Percentiles rank a stretch among this genome's conserved stretches.
phyloP scores from a whole-genome alignment of 2,329 filamentous ascomycete species.

The Pseudogymnoascus sp. region DNA sequence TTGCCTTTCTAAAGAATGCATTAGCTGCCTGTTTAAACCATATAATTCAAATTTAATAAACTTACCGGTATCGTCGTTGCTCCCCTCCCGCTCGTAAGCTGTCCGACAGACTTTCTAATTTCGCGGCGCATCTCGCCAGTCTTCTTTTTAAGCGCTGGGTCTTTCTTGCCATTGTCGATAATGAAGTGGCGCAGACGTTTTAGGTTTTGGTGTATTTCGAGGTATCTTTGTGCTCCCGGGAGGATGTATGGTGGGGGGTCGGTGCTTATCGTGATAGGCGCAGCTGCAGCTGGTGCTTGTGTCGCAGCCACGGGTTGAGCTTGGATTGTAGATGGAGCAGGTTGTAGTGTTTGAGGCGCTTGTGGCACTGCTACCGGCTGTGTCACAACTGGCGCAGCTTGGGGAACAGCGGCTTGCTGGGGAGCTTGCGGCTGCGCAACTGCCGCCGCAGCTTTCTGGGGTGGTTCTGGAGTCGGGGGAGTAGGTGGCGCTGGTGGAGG shows the following conservation, averaged over 20 bases:
- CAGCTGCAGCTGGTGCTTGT: neutral
- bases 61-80: conserved; percentile 54
- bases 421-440: neutral
- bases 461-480: neutral
- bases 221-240: conserved; percentile 40
- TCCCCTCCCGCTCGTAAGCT: conserved; percentile 60
- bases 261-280: neutral
- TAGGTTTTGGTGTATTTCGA: conserved; percentile 59
- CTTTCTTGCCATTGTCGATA: conserved; percentile 47
- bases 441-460: conserved; percentile 11
- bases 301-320: neutral
- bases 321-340: conserved; percentile 7
- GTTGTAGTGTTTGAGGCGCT: neutral
- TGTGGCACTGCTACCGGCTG: conserved; percentile 4
- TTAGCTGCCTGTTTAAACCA: conserved; percentile 8
- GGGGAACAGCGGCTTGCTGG: conserved; percentile 14
- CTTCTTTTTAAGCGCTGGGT: conserved; percentile 53
- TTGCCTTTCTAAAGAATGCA: conserved; percentile 34
- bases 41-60: conserved; percentile 16
- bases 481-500: neutral
- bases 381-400: conserved; percentile 4
- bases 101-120: conserved; percentile 66
- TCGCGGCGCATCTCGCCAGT: conserved; percentile 67
- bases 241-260: conserved; percentile 17
- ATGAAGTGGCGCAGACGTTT: conserved; percentile 54